phyloP scores from a whole-genome alignment of 768 basidiomycete species.

The Psilocybe subaeruginosa region DNA sequence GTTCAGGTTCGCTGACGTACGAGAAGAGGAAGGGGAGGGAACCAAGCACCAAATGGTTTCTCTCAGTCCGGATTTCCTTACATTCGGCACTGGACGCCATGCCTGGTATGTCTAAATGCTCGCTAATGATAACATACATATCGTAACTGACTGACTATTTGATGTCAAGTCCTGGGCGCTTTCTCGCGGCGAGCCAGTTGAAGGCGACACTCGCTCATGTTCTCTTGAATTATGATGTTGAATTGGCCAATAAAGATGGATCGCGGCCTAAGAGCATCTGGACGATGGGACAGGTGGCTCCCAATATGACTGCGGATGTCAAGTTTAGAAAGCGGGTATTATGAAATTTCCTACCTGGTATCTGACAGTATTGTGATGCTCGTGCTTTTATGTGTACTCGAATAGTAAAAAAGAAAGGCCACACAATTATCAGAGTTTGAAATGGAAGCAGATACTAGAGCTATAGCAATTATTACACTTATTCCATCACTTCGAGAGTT shows the following conservation, averaged over 20 bases:
- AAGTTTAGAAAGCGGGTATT: conserved; percentile 25
- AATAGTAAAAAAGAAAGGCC: too few relatives aligned
- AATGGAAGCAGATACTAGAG: too few relatives aligned
- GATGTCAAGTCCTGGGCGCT: conserved; percentile 37
- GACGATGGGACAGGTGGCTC: conserved; percentile 18
- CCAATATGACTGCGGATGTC: conserved; percentile 24
- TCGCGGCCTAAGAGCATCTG: conserved; percentile 22
- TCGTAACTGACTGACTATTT: background rate
- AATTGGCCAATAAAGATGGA: conserved; percentile 27
- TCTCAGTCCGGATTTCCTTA: conserved; percentile 30
- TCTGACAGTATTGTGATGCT: too few relatives aligned
- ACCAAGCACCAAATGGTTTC: conserved; percentile 21
- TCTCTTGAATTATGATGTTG: conserved; percentile 42
- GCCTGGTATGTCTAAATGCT: conserved; percentile 27
- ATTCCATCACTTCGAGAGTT: too few relatives aligned
- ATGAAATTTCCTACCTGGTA: background rate
- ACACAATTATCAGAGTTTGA: too few relatives aligned
- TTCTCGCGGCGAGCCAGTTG: conserved; percentile 47
- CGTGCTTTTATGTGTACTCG: too few relatives aligned
- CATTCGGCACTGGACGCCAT: conserved; percentile 43
- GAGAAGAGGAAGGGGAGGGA: conserved; percentile 35
- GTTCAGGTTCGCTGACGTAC: conserved; percentile 48
- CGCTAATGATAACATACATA: background rate
- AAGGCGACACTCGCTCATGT: conserved; percentile 44
- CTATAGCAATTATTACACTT: too few relatives aligned